Evolutionary conservation across 2,329 filamentous ascomycete genomes (phyloP), one percentile per base, ranked within the genome.

Genomic region (Triangularia verruculosa): DNA sequence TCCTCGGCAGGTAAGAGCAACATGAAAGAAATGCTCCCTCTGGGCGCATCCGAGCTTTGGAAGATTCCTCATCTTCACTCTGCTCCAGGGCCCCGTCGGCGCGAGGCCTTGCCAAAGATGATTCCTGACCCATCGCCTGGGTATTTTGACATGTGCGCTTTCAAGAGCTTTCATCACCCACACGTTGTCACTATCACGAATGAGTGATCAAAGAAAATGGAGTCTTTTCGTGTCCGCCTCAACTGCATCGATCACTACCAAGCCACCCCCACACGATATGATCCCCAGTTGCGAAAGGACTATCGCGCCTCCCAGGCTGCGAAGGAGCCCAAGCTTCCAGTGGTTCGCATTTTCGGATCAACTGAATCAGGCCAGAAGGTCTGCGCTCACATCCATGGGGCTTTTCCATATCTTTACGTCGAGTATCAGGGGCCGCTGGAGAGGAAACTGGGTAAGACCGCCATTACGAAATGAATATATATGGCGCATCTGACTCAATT

Each of bases 221-320:
- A 92, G 72, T 82, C 86, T 70, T 98, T 99, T 79, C 90, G 91
- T 71, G 88, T 99, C 74, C 90, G 93, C 71, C 82, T 99, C 73
- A 97, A 99, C 76, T 97, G 92, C 80, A 89, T 99, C 79, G 95
- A 99, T 78, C 89, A 95, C 76, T 99, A 98, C 76, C 93, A 97
- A 78, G 86, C 89, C 47, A 82, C 82, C 11, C 90, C 93, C 17
- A 91, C 92, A 58, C 83, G 84, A 69, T 89, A 95, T 75, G 93
- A 98, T 77, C 92, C 93, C 67, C 83, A 86, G 66, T 82, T 97
- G 68, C 86, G 89, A 66, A 87, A 86, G 69, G 85, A 86, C 74
- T 79, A 86, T 68, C 84, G 80, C 25, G 81, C 80, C 56, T 85
- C 83, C 20, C 83, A 88, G 71, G 78, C 84, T 64, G 79, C 82